Conservation (phyloP, 2,329 filamentous ascomycete genomes). For the Celoporthe dispersa region DNA sequence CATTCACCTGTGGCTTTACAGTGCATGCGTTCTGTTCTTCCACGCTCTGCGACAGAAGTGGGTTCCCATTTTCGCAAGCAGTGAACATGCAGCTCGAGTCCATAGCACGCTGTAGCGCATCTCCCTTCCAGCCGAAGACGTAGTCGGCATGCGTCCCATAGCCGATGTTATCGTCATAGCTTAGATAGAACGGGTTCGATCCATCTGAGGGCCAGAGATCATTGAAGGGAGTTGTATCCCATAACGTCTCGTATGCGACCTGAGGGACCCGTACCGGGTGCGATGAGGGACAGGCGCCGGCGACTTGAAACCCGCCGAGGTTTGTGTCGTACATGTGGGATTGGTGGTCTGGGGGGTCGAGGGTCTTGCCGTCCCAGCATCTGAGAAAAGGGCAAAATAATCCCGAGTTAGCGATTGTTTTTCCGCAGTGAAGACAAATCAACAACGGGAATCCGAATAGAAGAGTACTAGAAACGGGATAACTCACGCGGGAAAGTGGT, state of each 20-base stretch:
- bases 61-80: slow-evolving; percentile 38
- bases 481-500: slow-evolving; percentile 41
- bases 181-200: slow-evolving; percentile 37
- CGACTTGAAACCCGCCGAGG: slow-evolving; percentile 35
- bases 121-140: slow-evolving; percentile 42
- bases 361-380: slow-evolving; percentile 65
- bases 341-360: slow-evolving; percentile 57
- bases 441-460: too few species aligned
- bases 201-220: slow-evolving; percentile 44
- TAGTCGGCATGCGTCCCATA: slow-evolving; percentile 40
- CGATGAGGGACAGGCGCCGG: slow-evolving; percentile 35
- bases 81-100: slow-evolving; percentile 39
- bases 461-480: background rate
- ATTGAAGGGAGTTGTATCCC: slow-evolving; percentile 46
- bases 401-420: too few species aligned
- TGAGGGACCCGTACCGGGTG: slow-evolving; percentile 40
- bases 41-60: slow-evolving; percentile 40
- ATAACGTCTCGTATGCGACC: slow-evolving; percentile 50
- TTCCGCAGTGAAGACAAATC: too few species aligned
- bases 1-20: slow-evolving; percentile 36
- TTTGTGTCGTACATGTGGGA: slow-evolving; percentile 39
- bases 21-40: slow-evolving; percentile 40
- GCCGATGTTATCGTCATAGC: slow-evolving; percentile 35
- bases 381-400: background rate
- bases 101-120: slow-evolving; percentile 40